Base-by-base conservation (phyloP, 441 rosid species). In the Metrosideros polymorpha region DNA sequence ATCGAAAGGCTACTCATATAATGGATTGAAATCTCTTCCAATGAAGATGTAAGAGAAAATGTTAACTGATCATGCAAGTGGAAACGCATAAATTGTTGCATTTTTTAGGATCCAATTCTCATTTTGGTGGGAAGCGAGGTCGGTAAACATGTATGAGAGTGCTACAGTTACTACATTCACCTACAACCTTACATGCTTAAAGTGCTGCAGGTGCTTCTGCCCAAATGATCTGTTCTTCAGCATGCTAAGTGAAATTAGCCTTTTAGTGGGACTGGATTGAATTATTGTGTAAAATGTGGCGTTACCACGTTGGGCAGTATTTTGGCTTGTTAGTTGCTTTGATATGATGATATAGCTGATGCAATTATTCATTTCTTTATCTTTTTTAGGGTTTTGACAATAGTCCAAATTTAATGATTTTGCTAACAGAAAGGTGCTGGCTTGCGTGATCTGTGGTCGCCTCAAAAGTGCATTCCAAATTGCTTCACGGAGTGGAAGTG, bases 381-480 rank as follows among this genome's bases (percentile, higher is more conserved):
- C 15, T 71, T 63, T 39, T 39, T 12, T n/a, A 39, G n/a, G 79
- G 47, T 71, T 71, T 39, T 71, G 49, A 71, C 79, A 42, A 39
- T 71, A 71, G 79, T 71, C 15, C n/a, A 42, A 71, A 71, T 71
- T 71, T 39, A 71, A 71, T 39, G 79, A 71, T 39, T 71, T 89
- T 85, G 83, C 66, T n/a, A 89, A 92, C 95, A 96, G 99, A 92
- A 97, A 96, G 89, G 99, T 97, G 91, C 92, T 97, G 91, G 99
- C 99, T 84, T 96, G 99, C 85, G 99, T 97, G 86, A 95, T 97
- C 87, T 97, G 99, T 84, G 99, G 99, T 71, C 99, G 99, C 66
- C 95, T 97, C 84, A 97, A 97, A 92, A 97, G 98, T 85, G 99
- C 99, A 30, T 97, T 96, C 90, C 99, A 97, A 85, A 97, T 97